Base-by-base conservation (phyloP, 768 basidiomycete genomes). In the Amylocystis lapponica region DNA sequence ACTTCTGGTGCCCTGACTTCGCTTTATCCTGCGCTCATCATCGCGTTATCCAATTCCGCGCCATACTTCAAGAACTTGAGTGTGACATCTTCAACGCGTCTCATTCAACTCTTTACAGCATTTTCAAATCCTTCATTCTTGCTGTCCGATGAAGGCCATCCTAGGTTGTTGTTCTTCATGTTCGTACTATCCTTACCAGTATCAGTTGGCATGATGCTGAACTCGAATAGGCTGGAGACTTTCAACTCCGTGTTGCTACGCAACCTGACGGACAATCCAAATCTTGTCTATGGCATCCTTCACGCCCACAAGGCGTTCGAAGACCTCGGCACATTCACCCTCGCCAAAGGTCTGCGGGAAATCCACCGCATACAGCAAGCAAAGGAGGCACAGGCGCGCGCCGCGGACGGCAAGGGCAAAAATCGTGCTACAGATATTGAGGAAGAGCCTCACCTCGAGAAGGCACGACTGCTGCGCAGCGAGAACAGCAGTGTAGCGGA, bases 131-230 rank as follows among this genome's bases (percentile, higher is more conserved):
- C 96, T 0, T 67, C 81, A 2, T 97, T 97, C 63, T 67, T 98
- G 26, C 66, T 99, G 16, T 83, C 88, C 3, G 96, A 98, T 49
- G 96, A 97, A 63, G 91, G 94, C 6, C 92, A 97, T 58, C 96
- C 96, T 1, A 69, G 96, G 48, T 66, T 97, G 23, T 73, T 97
- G 25, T 98, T 88, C 65, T 96, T 91, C 61, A 83, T 93, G 89
- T 90, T 49, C 48, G 79, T 62, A 21, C 3, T 10, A 11, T 26
- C 14, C 19, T 30, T 3, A 14, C 23, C 21, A 4, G 22, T 26
- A 16, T 13, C 3, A 36, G 23, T 17, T n/a, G n/a, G n/a, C 6
- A 20, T 21, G 4, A 16, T 25, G 8, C 27, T 19, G n/a, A 39
- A 27, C 17, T 21, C 33, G 7, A 30, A 12, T 49, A 92, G 89